Evolutionary conservation across 1,139 yeast genomes (phyloP).

Genomic region (Hemisphaericaspora xylofermentans): DNA sequence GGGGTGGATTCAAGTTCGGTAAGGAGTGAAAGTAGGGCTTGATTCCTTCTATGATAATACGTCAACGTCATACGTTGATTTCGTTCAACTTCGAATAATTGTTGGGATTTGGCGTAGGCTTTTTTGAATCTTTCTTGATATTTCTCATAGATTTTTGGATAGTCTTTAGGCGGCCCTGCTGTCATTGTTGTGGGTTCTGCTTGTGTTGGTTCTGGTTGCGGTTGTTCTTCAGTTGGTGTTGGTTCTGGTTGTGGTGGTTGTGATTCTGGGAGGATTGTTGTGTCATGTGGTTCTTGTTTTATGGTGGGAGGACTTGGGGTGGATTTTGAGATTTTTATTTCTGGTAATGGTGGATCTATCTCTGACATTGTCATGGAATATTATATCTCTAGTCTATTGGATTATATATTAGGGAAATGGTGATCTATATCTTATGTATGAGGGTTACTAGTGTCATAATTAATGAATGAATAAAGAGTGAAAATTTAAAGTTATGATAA

Average conservation of each 20-base stretch:
- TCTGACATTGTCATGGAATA: background rate
- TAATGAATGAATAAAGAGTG: no score
- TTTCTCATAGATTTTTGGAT: slow-evolving; percentile 25
- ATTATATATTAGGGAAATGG: background rate
- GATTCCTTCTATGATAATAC: slow-evolving; percentile 38
- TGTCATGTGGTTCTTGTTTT: background rate
- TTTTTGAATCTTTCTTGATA: slow-evolving; percentile 27
- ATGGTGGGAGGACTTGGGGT: background rate
- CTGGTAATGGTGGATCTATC: background rate
- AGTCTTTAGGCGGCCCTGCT: slow-evolving; percentile 15
- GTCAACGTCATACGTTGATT: slow-evolving; percentile 36
- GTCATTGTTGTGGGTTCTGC: background rate
- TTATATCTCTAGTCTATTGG: background rate
- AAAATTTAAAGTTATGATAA: no score
- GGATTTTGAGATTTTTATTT: background rate
- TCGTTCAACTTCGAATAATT: slow-evolving; percentile 31
- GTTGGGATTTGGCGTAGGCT: slow-evolving; percentile 24
- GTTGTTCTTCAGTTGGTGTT: background rate
- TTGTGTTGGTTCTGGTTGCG: background rate
- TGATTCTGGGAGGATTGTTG: background rate
- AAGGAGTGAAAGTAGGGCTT: slow-evolving; percentile 35
- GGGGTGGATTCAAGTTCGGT: slow-evolving; percentile 21
- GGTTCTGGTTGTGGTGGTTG: background rate
- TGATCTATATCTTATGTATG: background rate
- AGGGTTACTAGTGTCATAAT: background rate